These are phyloP conservation scores for Xylaria sp. DNA, from an alignment of 2,329 filamentous ascomycete species.

Conservation along the genomic window DNA sequence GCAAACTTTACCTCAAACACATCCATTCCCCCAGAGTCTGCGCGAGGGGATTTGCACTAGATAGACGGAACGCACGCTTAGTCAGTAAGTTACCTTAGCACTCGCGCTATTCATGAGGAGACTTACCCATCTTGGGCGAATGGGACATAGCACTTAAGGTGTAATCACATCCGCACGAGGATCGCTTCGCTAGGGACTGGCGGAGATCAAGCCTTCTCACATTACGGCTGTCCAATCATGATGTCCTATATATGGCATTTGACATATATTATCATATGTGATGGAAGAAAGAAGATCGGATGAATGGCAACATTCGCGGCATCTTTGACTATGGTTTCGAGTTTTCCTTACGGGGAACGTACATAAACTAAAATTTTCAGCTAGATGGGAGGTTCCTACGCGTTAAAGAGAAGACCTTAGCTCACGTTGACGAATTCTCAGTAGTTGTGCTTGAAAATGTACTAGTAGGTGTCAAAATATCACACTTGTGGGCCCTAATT, in stretches of 20 bases:
- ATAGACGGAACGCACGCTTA: background rate
- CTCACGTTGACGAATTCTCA: too few species aligned
- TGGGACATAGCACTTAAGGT: background rate
- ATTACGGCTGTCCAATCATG: background rate
- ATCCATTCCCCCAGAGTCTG: background rate
- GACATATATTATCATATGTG: background rate
- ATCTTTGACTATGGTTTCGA: background rate
- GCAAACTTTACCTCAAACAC: background rate
- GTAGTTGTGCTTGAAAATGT: too few species aligned
- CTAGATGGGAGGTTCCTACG: too few species aligned
- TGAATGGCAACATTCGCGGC: too few species aligned
- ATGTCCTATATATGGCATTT: background rate
- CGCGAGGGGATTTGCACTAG: background rate
- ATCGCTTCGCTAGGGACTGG: background rate
- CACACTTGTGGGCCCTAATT: too few species aligned
- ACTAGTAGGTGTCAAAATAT: too few species aligned
- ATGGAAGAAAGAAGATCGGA: background rate
- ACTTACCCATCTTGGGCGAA: background rate
- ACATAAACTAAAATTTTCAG: too few species aligned
- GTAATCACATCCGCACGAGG: background rate
- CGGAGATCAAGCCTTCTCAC: background rate
- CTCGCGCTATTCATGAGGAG: background rate
- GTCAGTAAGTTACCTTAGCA: background rate
- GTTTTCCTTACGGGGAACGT: too few species aligned
- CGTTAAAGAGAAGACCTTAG: too few species aligned